A percentile compares a stretch with the other conserved stretches of the same genome.
Evolutionary conservation across 345 rosid species (phyloP).

Genomic region (Rhodamnia argentea): DNA sequence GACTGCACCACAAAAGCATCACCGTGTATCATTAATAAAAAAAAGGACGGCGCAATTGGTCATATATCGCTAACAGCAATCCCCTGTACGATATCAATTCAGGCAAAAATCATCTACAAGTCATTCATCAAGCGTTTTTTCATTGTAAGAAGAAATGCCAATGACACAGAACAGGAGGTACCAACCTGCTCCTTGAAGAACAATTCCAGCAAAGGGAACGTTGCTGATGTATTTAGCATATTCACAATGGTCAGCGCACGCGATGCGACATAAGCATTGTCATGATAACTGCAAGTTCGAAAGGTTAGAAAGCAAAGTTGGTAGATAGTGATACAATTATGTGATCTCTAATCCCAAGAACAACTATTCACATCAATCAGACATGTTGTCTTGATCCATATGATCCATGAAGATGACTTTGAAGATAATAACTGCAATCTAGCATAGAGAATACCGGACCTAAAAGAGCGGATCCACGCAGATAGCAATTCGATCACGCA

Average conservation of each 20-base stretch:
- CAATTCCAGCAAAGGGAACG: slow-evolving; percentile 51
- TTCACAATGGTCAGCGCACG: slow-evolving; percentile 73
- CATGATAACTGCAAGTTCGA: slow-evolving; percentile 49
- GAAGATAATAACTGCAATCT: not conserved
- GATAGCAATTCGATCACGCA: not conserved
- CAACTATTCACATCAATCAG: not conserved
- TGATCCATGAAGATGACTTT: not conserved
- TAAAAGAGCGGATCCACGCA: not conserved
- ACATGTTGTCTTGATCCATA: not conserved
- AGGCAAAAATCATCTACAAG: not conserved
- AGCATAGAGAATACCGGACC: not conserved
- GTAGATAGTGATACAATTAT: not conserved
- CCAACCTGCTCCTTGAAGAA: slow-evolving; percentile 75
- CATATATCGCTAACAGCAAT: not conserved
- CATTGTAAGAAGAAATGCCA: not conserved
- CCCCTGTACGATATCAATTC: not conserved
- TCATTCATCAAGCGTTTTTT: not conserved
- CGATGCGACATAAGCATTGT: slow-evolving; percentile 65
- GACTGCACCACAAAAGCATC: not conserved
- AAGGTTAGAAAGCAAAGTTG: not conserved
- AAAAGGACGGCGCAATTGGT: not conserved
- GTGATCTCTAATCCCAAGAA: not conserved
- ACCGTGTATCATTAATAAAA: not conserved
- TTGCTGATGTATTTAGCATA: slow-evolving; percentile 33
- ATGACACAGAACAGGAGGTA: not conserved